Evolutionary conservation across 441 rosid species (phyloP).

Genomic region (Caryocar brasiliense): DNA sequence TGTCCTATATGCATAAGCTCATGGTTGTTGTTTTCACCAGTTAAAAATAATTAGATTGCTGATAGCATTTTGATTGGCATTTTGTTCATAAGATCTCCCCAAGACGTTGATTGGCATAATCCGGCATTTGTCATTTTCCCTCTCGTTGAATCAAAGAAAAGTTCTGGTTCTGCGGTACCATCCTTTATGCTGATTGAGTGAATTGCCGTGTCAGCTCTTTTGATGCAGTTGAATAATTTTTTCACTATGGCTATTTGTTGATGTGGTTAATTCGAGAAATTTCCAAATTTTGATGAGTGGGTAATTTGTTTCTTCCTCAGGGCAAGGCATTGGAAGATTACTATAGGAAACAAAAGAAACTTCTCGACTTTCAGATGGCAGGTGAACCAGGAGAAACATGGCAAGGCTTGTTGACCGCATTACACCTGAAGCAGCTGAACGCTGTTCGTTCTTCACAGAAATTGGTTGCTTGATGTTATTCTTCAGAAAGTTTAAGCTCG

Average conservation of each 20-base stretch:
- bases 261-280: background rate
- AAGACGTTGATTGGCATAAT: too few species aligned
- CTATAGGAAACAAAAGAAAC: conserved; percentile 67
- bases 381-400: conserved; percentile 67
- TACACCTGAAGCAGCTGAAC: conserved; percentile 59
- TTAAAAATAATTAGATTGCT: too few species aligned
- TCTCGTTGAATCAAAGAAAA: too few species aligned
- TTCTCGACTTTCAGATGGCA: conserved; percentile 57
- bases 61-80: too few species aligned
- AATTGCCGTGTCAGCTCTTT: background rate
- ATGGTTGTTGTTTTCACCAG: too few species aligned
- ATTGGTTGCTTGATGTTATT: conserved; percentile 42
- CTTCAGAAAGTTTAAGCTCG: background rate
- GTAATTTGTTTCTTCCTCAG: conserved; percentile 24
- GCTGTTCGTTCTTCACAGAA: conserved; percentile 41
- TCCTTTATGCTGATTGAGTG: background rate
- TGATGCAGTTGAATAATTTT: background rate
- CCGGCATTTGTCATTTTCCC: too few species aligned
- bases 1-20: too few species aligned
- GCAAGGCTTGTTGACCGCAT: conserved; percentile 73
- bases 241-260: background rate
- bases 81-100: too few species aligned
- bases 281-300: background rate
- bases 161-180: too few species aligned
- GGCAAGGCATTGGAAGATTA: conserved; percentile 77